phyloP scores from a whole-genome alignment of 345 rosid genomes.

The Hirschfeldia incana region DNA sequence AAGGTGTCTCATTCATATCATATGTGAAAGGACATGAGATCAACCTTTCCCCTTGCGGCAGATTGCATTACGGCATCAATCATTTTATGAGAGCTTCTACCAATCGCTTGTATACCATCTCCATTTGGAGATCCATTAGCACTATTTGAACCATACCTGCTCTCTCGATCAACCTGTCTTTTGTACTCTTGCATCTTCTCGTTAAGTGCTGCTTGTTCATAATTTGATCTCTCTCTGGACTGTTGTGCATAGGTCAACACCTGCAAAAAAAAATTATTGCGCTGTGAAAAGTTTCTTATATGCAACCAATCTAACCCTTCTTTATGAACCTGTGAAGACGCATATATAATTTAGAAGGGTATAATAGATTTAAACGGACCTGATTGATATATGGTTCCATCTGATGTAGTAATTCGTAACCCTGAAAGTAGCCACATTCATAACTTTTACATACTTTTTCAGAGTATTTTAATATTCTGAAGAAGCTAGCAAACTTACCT shows the following conservation, averaged over 20 bases:
- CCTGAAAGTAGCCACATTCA: constrained; percentile 51
- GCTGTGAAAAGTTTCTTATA: not conserved
- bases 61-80: constrained; percentile 99
- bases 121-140: constrained; percentile 94
- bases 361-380: constrained; percentile 45
- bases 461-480: constrained; percentile 13
- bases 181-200: constrained; percentile 98
- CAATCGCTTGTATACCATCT: constrained; percentile 91
- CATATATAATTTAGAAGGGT: constrained; percentile 3
- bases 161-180: constrained; percentile 96
- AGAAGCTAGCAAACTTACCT: constrained; percentile 46
- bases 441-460: constrained; percentile 26
- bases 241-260: constrained; percentile 97
- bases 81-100: constrained; percentile 99
- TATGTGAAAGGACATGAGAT: constrained; percentile 12
- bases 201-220: constrained; percentile 90
- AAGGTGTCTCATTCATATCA: constrained; percentile 14
- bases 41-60: constrained; percentile 95
- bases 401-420: constrained; percentile 95
- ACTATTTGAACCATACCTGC: constrained; percentile 79
- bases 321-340: not conserved
- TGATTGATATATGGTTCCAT: constrained; percentile 98
- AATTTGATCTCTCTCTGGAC: constrained; percentile 94
- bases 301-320: not conserved
- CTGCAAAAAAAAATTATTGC: constrained; percentile 42